Evolutionary conservation across 164 flowering plant genomes (phyloP).

Genomic region (Taxillus chinensis): DNA sequence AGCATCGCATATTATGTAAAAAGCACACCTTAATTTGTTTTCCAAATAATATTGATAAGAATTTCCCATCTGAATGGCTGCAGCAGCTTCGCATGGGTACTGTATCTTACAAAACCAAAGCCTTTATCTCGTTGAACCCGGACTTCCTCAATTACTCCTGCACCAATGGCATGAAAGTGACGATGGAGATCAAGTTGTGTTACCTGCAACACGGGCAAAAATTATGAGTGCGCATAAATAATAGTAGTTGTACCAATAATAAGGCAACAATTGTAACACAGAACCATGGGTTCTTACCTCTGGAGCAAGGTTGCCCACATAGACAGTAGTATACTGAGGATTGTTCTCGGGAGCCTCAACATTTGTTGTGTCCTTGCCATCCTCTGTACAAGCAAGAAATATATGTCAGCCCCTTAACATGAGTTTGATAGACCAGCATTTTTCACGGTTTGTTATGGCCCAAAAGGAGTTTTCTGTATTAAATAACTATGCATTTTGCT

Average conservation of each 20-base stretch:
- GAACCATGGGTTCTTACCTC: constrained; percentile 42
- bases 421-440: no score
- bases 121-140: constrained; percentile 93
- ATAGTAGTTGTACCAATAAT: not conserved
- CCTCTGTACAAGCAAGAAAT: constrained; percentile 42
- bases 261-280: not conserved
- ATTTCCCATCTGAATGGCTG: constrained; percentile 94
- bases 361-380: constrained; percentile 54
- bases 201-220: constrained; percentile 34
- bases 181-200: constrained; percentile 91
- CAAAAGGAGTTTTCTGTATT: no score
- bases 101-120: constrained; percentile 95
- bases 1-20: not conserved
- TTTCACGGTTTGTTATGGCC: no score
- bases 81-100: constrained; percentile 88
- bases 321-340: constrained; percentile 85
- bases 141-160: constrained; percentile 96
- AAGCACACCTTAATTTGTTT: constrained; percentile 70
- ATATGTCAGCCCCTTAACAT: no score
- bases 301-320: constrained; percentile 95
- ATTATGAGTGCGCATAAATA: not conserved
- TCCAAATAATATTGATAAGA: constrained; percentile 58
- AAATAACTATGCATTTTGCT: no score
- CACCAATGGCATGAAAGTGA: constrained; percentile 82
- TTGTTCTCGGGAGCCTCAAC: constrained; percentile 92